These are phyloP conservation scores for Oxyria digyna DNA, from an alignment of 148 eudicot genomes.

Conservation along the genomic window DNA sequence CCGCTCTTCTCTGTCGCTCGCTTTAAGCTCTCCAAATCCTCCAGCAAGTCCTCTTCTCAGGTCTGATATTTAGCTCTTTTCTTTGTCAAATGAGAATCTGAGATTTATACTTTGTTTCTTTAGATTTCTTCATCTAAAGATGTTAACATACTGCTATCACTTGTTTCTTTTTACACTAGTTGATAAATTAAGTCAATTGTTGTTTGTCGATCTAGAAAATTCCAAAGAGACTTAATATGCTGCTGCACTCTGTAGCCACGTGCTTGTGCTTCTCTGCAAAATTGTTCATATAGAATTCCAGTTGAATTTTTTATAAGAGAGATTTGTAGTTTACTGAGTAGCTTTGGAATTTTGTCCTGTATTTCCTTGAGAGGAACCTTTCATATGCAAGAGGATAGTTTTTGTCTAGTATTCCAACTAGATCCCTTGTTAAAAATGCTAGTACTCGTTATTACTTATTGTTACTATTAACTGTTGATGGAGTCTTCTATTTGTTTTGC, in stretches of 20 bases:
- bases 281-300: neutral
- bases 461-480: neutral
- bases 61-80: conserved; percentile 7
- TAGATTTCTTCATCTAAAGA: neutral
- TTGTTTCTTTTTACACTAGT: neutral
- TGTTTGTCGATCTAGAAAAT: neutral
- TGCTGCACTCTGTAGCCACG: neutral
- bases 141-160: too few relatives aligned
- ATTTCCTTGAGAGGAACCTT: conserved; percentile 6
- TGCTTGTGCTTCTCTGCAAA: conserved; percentile 3
- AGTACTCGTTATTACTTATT: neutral
- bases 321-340: neutral
- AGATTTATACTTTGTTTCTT: neutral
- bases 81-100: neutral
- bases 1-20: neutral
- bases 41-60: conserved; percentile 16
- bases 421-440: neutral
- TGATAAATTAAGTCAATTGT: neutral
- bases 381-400: neutral
- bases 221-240: neutral
- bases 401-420: neutral
- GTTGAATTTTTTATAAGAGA: too few relatives aligned
- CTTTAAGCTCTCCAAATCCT: conserved; percentile 9
- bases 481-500: neutral
- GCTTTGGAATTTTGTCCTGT: conserved; percentile 1